Conservation (phyloP, 2,329 filamentous ascomycete genomes). For the Chalaropsis thielavioides region DNA sequence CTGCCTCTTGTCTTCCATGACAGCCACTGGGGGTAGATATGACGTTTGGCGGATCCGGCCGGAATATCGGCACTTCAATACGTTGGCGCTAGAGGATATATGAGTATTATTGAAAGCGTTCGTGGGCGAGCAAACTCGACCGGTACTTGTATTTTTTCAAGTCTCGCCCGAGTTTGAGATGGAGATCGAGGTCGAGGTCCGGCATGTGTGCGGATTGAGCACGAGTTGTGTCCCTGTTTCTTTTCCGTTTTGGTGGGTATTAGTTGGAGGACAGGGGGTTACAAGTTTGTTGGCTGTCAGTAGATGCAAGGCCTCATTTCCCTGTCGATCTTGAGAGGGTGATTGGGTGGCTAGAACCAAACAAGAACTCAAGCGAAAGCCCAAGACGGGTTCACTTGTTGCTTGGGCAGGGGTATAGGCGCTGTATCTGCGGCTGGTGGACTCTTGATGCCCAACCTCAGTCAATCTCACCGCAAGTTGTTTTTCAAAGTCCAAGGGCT, state of each 20-base stretch:
- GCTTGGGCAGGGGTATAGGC: not conserved
- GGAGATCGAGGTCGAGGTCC: not conserved
- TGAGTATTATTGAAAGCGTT: not conserved
- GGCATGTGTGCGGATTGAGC: not conserved
- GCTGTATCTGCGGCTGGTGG: not conserved
- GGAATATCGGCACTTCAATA: not conserved
- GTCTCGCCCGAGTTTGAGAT: not conserved
- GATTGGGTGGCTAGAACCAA: not conserved
- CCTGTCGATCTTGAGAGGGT: not conserved
- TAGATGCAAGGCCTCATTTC: conserved; percentile 1
- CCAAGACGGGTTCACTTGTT: not conserved
- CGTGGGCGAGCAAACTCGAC: not conserved
- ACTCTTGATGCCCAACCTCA: conserved; percentile 8
- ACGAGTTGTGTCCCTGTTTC: not conserved
- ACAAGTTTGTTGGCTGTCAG: conserved; percentile 1
- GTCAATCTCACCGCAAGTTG: conserved; percentile 6
- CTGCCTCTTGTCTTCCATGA: not conserved
- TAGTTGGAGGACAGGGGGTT: not conserved
- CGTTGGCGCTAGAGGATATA: not conserved
- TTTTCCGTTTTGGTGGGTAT: not conserved
- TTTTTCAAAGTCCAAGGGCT: not conserved
- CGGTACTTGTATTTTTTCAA: not conserved
- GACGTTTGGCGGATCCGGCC: too few relatives aligned
- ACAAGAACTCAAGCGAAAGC: not conserved
- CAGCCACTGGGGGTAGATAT: not conserved